Evolutionary conservation across 441 rosid genomes (phyloP).

Genomic region (Kokia cookei): DNA sequence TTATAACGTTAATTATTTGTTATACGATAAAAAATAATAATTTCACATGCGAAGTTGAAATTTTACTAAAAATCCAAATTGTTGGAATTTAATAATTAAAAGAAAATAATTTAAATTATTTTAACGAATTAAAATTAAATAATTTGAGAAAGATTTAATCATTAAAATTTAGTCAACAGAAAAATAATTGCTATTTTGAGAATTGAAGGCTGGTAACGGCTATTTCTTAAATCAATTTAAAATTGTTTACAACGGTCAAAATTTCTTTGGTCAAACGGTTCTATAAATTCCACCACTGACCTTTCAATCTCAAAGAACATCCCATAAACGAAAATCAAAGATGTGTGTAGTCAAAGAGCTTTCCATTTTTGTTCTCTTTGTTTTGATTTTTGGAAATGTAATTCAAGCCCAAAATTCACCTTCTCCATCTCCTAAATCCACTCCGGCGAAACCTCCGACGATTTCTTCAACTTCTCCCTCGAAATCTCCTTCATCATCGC

Average conservation of each 20-base stretch:
- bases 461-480: conserved; percentile 21
- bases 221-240: background rate
- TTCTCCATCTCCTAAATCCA: conserved; percentile 31
- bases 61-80: too few relatives aligned
- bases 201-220: background rate
- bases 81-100: too few relatives aligned
- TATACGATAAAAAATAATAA: too few relatives aligned
- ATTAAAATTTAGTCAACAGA: too few relatives aligned
- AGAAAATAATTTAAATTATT: too few relatives aligned
- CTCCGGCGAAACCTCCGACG: conserved; percentile 11
- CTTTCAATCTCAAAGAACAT: background rate
- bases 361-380: conserved; percentile 11
- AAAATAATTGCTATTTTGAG: too few relatives aligned
- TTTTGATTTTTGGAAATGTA: conserved; percentile 9
- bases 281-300: background rate
- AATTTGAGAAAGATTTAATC: too few relatives aligned
- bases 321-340: background rate
- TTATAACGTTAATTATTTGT: too few relatives aligned
- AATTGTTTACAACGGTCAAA: conserved; percentile 43
- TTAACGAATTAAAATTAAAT: too few relatives aligned
- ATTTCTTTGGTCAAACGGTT: conserved; percentile 18
- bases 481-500: conserved; percentile 16
- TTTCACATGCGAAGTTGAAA: too few relatives aligned
- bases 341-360: conserved; percentile 10
- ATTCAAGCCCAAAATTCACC: conserved; percentile 37